These are phyloP conservation scores for Antitrichia curtipendula DNA, from an alignment of 225 moss, liverwort and hornwort species.

Conservation along the genomic window DNA sequence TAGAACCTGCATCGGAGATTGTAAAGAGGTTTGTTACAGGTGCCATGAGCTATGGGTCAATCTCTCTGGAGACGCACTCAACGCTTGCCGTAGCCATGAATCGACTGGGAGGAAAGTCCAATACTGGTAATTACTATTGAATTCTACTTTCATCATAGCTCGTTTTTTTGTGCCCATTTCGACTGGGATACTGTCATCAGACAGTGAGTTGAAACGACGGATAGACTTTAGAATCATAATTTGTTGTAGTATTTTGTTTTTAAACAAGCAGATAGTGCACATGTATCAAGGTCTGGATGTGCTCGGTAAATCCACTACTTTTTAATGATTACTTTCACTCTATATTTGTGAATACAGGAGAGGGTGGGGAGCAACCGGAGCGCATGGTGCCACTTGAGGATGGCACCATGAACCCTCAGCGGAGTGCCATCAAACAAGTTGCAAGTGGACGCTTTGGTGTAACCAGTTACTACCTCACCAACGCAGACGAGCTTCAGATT, in stretches of 20 bases:
- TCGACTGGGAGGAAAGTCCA: slow-evolving; percentile 67
- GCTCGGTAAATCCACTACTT: background rate
- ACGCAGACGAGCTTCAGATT: slow-evolving; percentile 75
- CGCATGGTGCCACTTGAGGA: slow-evolving; percentile 52
- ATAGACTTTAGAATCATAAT: background rate
- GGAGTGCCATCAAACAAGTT: slow-evolving; percentile 86
- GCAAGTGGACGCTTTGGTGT: slow-evolving; percentile 85
- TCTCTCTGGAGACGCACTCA: slow-evolving; percentile 67
- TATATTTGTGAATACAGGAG: slow-evolving; percentile 23
- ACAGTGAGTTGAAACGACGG: background rate
- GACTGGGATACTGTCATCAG: background rate
- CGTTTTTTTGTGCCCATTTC: background rate
- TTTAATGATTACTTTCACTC: background rate
- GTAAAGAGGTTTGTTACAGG: slow-evolving; percentile 79
- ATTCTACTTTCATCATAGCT: background rate
- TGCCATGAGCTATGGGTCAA: slow-evolving; percentile 88
- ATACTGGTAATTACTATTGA: slow-evolving; percentile 37
- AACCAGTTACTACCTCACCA: slow-evolving; percentile 71
- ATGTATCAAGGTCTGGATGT: background rate
- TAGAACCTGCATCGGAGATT: slow-evolving; percentile 65
- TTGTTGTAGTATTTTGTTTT: background rate
- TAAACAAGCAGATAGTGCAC: background rate
- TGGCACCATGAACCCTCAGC: slow-evolving; percentile 52
- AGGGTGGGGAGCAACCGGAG: slow-evolving; percentile 75
- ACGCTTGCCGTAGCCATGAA: slow-evolving; percentile 83